Conservation (phyloP, 495 filamentous ascomycete genomes). For the Neurospora cerealis region DNA sequence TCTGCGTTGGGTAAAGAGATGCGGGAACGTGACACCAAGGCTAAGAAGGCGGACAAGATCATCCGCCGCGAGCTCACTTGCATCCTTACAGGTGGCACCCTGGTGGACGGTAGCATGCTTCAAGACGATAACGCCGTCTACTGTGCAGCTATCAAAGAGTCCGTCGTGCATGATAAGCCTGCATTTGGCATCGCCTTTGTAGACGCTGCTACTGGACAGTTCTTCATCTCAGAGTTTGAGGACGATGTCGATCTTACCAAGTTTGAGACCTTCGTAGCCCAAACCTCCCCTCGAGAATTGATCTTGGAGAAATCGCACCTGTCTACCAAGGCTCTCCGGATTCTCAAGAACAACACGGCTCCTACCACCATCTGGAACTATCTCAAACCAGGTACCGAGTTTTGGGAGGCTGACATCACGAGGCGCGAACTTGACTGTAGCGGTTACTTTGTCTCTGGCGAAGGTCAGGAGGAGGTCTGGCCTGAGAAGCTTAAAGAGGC, state of each 20-base stretch:
- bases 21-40: conserved; percentile 66
- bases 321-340: conserved; percentile 78
- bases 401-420: conserved; percentile 79
- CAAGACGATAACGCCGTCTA: conserved; percentile 97
- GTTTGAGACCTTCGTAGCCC: conserved; percentile 95
- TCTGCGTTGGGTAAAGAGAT: conserved; percentile 95
- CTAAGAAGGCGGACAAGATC: conserved; percentile 71
- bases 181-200: conserved; percentile 90
- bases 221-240: conserved; percentile 80
- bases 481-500: conserved; percentile 63
- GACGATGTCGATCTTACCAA: conserved; percentile 94
- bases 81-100: conserved; percentile 82
- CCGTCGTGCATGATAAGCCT: conserved; percentile 61
- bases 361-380: conserved; percentile 95
- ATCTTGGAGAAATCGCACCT: conserved; percentile 81
- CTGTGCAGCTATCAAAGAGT: conserved; percentile 94
- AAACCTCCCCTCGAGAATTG: conserved; percentile 81
- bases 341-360: conserved; percentile 88
- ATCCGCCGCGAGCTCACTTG: conserved; percentile 85
- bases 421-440: conserved; percentile 72
- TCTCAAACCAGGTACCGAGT: conserved; percentile 79
- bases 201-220: conserved; percentile 92
- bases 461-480: conserved; percentile 60
- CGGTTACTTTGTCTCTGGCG: conserved; percentile 65
- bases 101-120: conserved; percentile 93